Conservation (phyloP, 805 yeast genomes). For the Ogataea nitratoaversa region DNA sequence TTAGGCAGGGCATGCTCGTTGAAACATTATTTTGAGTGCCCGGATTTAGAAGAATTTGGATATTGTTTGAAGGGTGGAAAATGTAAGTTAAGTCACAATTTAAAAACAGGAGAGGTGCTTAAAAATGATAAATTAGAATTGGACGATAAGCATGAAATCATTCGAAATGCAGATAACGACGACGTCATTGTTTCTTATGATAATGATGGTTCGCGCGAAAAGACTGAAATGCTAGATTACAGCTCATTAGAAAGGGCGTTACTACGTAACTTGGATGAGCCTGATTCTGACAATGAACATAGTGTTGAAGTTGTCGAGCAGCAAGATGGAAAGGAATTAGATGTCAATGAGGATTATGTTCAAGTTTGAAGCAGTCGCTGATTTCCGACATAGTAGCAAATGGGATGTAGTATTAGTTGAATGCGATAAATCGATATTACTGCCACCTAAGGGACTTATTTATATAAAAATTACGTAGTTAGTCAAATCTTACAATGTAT, state of each 20-base stretch:
- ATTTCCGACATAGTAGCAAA: too few relatives aligned
- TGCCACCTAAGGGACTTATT: too few relatives aligned
- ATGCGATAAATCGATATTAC: too few relatives aligned
- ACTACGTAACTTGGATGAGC: constrained; percentile 5
- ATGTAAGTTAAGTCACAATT: constrained; percentile 51
- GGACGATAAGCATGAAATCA: constrained; percentile 5
- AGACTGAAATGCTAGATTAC: constrained; percentile 16
- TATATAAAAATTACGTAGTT: too few relatives aligned
- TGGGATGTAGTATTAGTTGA: too few relatives aligned
- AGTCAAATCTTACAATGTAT: too few relatives aligned
- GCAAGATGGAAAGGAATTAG: constrained; percentile 12
- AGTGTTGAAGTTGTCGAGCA: constrained; percentile 5
- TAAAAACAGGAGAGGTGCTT: constrained; percentile 4
- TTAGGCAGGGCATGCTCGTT: constrained; percentile 55
- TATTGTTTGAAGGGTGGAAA: constrained; percentile 47
- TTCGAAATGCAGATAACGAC: constrained; percentile 31
- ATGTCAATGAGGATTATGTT: constrained; percentile 20
- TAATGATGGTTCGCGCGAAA: constrained; percentile 11
- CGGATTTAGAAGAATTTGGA: constrained; percentile 64
- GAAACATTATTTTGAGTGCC: constrained; percentile 60
- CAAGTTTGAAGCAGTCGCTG: constrained; percentile 3
- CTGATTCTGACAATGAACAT: constrained; percentile 1
- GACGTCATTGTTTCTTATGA: constrained; percentile 22
- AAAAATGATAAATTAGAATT: neutral
- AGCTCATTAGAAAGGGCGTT: constrained; percentile 12